These are phyloP conservation scores for Aspergillus fumigatus DNA, from an alignment of 2,329 filamentous ascomycete species.

Conservation along the genomic window DNA sequence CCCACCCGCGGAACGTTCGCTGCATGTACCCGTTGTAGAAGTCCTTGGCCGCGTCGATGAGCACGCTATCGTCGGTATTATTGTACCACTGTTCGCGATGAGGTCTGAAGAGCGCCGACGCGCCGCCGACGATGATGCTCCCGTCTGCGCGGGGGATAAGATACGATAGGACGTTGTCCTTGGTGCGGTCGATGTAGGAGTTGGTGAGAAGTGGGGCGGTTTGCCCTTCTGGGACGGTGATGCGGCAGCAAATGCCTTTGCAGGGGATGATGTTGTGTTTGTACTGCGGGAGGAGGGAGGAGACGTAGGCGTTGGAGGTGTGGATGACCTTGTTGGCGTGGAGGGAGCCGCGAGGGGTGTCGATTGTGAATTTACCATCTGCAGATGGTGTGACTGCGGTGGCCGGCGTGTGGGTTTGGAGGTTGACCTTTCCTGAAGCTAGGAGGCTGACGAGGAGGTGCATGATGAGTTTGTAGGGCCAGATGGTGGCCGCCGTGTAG, in stretches of 20 bases:
- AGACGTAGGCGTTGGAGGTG: slow-evolving; percentile 82
- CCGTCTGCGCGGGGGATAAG: slow-evolving; percentile 55
- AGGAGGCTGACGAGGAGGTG: slow-evolving; percentile 64
- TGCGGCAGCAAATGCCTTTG: slow-evolving; percentile 49
- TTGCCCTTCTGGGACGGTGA: slow-evolving; percentile 19
- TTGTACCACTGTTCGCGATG: slow-evolving; percentile 40
- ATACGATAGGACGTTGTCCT: slow-evolving; percentile 44
- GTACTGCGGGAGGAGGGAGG: slow-evolving; percentile 66
- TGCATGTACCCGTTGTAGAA: slow-evolving; percentile 35
- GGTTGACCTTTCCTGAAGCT: slow-evolving; percentile 44
- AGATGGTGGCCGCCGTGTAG: slow-evolving; percentile 30
- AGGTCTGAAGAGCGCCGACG: slow-evolving; percentile 41
- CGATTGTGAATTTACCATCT: slow-evolving; percentile 48
- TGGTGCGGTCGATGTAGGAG: slow-evolving; percentile 55
- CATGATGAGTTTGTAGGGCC: slow-evolving; percentile 74
- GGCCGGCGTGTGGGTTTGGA: slow-evolving; percentile 51
- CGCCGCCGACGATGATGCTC: slow-evolving; percentile 59
- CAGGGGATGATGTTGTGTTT: slow-evolving; percentile 69
- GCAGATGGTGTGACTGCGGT: slow-evolving; percentile 10
- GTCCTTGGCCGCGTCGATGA: slow-evolving; percentile 44
- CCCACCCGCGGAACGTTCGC: slow-evolving; percentile 32
- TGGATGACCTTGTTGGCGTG: slow-evolving; percentile 62
- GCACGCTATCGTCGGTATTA: slow-evolving; percentile 42
- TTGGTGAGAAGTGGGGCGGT: slow-evolving; percentile 29
- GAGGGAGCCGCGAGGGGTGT: slow-evolving; percentile 59